Percentiles rank a stretch among this genome's conserved stretches.
Evolutionary conservation across 208 protist genomes (phyloP).

Genomic region (Trypanosoma avium): DNA sequence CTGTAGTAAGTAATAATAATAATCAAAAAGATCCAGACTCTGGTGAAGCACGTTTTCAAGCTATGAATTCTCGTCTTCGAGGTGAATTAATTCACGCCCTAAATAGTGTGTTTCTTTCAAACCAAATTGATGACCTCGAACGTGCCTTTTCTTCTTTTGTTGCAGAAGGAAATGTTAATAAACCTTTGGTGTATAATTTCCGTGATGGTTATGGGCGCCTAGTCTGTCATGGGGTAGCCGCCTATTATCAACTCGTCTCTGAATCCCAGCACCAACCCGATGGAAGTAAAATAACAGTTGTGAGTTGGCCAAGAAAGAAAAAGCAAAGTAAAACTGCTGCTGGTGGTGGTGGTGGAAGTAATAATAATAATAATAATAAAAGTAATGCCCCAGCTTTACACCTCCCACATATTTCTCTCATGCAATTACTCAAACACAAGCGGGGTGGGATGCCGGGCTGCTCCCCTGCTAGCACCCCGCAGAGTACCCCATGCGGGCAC

Average conservation of each 20-base stretch:
- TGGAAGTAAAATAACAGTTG: slow-evolving; percentile 71
- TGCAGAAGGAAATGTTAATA: slow-evolving; percentile 33
- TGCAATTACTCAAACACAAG: slow-evolving; percentile 56
- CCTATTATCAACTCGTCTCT: slow-evolving; percentile 79
- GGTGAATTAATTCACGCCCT: slow-evolving; percentile 82
- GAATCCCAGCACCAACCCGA: slow-evolving; percentile 47
- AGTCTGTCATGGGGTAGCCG: slow-evolving; percentile 82
- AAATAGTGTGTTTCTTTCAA: slow-evolving; percentile 74
- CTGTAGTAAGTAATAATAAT: slow-evolving; percentile 13
- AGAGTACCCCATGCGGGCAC: slow-evolving; percentile 36
- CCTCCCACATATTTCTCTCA: slow-evolving; percentile 63
- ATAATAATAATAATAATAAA: no score
- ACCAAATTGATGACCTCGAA: slow-evolving; percentile 82
- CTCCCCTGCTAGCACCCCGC: slow-evolving; percentile 30
- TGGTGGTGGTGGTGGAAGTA: no score
- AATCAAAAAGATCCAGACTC: slow-evolving; percentile 50
- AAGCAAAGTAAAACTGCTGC: no score
- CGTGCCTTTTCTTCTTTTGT: slow-evolving; percentile 61
- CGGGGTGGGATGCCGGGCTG: slow-evolving; percentile 42
- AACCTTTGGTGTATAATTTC: slow-evolving; percentile 70
- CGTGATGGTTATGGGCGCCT: slow-evolving; percentile 86
- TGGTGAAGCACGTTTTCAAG: slow-evolving; percentile 66
- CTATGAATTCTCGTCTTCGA: slow-evolving; percentile 67
- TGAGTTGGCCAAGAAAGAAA: slow-evolving; percentile 57
- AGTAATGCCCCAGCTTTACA: slow-evolving; percentile 31